phyloP scores from a whole-genome alignment of 83 land plant species.

The Larix sibirica region DNA sequence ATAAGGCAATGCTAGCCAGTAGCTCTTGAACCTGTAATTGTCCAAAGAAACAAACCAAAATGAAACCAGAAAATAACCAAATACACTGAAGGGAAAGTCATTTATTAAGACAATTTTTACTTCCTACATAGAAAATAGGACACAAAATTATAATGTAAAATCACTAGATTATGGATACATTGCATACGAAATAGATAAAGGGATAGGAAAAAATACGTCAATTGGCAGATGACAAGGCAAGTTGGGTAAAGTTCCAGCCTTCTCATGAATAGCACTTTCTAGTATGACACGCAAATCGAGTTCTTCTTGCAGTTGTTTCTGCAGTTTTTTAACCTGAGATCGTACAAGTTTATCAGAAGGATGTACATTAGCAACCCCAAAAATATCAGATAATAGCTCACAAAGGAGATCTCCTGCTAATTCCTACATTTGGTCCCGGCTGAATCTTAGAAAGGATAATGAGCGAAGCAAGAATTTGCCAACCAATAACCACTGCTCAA shows the following conservation, averaged over 20 bases:
- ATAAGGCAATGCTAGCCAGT: slow-evolving; percentile 40
- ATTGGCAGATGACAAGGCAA: slow-evolving; percentile 40
- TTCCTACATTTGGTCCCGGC: neutral
- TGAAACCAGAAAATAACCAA: slow-evolving; percentile 1
- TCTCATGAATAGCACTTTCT: slow-evolving; percentile 46
- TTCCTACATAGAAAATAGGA: neutral
- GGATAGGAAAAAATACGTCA: slow-evolving; percentile 19
- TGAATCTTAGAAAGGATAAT: neutral
- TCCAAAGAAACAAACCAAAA: neutral
- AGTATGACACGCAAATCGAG: slow-evolving; percentile 49
- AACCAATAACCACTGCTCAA: neutral
- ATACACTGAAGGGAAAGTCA: neutral
- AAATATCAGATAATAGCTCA: neutral
- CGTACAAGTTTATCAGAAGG: neutral
- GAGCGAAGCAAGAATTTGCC: neutral
- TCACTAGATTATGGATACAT: neutral
- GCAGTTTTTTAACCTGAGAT: slow-evolving; percentile 51
- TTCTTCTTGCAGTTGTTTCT: slow-evolving; percentile 60
- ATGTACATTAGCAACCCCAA: neutral
- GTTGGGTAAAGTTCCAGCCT: slow-evolving; percentile 20
- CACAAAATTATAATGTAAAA: neutral
- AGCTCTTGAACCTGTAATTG: slow-evolving; percentile 62
- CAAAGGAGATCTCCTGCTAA: neutral
- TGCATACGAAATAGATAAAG: neutral
- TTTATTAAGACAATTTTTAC: neutral